A percentile compares a stretch with the other conserved stretches of the same genome.
phyloP scores from a whole-genome alignment of 345 rosid species.

The Brassica incana region DNA sequence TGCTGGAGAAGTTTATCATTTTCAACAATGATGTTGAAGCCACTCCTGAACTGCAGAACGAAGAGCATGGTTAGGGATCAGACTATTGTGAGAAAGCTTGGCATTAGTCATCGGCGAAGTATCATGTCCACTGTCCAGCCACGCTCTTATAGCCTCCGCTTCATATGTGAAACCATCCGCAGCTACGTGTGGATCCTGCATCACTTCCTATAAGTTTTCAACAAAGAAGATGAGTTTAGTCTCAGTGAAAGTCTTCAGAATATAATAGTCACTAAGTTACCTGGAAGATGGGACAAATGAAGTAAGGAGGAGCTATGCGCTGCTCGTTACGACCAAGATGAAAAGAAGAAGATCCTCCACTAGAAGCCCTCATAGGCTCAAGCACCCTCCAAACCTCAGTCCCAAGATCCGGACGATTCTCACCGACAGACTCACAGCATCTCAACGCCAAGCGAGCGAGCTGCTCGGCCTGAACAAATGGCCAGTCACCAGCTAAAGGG shows the following conservation, averaged over 20 bases:
- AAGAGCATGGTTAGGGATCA: conserved; percentile 59
- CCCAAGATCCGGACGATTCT: conserved; percentile 74
- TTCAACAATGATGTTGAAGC: conserved; percentile 49
- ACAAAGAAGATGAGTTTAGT: conserved; percentile 8
- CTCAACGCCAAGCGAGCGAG: conserved; percentile 75
- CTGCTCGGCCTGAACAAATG: conserved; percentile 83
- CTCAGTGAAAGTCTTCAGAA: background rate
- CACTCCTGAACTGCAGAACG: conserved; percentile 66
- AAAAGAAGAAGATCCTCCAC: conserved; percentile 58
- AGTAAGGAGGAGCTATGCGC: conserved; percentile 65
- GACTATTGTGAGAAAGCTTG: conserved; percentile 43
- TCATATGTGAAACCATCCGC: conserved; percentile 86
- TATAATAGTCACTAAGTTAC: conserved; percentile 30
- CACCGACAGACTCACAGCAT: conserved; percentile 71
- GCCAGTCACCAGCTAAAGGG: conserved; percentile 97
- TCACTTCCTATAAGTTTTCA: conserved; percentile 58
- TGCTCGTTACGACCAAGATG: conserved; percentile 55
- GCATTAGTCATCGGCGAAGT: conserved; percentile 82
- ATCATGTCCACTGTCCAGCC: conserved; percentile 65
- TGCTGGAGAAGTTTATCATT: background rate
- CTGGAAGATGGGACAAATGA: conserved; percentile 85
- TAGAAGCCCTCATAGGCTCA: conserved; percentile 85
- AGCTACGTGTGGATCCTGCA: conserved; percentile 83
- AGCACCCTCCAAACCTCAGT: conserved; percentile 85
- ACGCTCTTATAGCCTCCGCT: conserved; percentile 72